Evolutionary conservation across 441 rosid genomes (phyloP).

Genomic region (Croton laevigatus): DNA sequence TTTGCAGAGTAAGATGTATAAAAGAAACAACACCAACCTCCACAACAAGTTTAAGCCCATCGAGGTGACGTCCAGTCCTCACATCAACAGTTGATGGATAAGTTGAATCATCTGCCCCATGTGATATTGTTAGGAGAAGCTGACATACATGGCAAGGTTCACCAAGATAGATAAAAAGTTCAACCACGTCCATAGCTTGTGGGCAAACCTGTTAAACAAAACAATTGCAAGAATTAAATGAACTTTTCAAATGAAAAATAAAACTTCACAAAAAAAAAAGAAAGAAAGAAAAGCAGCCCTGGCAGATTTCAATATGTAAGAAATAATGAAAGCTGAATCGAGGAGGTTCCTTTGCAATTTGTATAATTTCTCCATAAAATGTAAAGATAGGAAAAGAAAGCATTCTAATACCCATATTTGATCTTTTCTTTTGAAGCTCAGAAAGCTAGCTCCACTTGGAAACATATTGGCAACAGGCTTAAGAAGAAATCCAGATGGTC

Average conservation of each 20-base stretch:
- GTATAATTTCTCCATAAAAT: conserved; percentile 5
- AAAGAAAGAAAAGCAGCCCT: neutral
- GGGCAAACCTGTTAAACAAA: conserved; percentile 68
- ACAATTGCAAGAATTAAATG: conserved; percentile 12
- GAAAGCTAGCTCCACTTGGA: conserved; percentile 59
- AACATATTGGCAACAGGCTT: conserved; percentile 76
- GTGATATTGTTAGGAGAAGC: conserved; percentile 82
- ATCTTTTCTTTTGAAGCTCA: conserved; percentile 78
- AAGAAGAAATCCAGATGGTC: conserved; percentile 77
- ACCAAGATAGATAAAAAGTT: conserved; percentile 79
- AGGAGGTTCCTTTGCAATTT: conserved; percentile 10
- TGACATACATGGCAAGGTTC: conserved; percentile 98
- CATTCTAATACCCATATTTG: conserved; percentile 68
- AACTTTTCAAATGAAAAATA: neutral
- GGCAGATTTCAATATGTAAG: conserved; percentile 2
- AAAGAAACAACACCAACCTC: conserved; percentile 61
- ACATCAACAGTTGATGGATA: conserved; percentile 86
- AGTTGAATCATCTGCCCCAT: conserved; percentile 91
- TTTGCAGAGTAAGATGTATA: conserved; percentile 13
- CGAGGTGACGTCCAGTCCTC: conserved; percentile 76
- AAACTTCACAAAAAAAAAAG: too few species aligned
- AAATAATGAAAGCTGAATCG: conserved; percentile 11
- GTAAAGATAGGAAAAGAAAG: conserved; percentile 15
- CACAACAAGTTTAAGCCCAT: conserved; percentile 76
- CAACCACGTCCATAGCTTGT: conserved; percentile 80